Base-by-base conservation (phyloP, 768 basidiomycete species). In the Pholiota conissans region DNA sequence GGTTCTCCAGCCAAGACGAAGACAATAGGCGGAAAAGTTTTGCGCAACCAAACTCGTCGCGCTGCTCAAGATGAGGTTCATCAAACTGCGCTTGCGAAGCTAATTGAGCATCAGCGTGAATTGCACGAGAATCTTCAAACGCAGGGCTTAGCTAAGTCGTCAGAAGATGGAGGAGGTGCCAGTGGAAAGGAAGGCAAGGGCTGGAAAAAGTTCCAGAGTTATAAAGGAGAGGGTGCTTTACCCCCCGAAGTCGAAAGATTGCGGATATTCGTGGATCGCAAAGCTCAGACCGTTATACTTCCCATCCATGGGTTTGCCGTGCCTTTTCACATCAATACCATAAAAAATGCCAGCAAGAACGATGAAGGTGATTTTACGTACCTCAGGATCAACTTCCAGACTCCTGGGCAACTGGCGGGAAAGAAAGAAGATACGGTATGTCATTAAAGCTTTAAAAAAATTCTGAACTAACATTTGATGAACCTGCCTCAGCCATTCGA, bases 251-350 rank as follows among this genome's bases (percentile, higher is more conserved):
- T 88, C 5, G 91, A 95, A 59, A 81, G 79, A 59, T 71, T 95
- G 48, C 81, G 90, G 70, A 95, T 97, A 70, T 84, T 81, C 60
- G 91, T 98, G 26, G 97, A 99, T 69, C 86, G 91, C 64, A 93
- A 94, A 69, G 84, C 90, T 14, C 87, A 91, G 60, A 93, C 95
- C 0, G 88, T 98, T 51, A 83, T 98, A 46, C 73, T 98, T 3
- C 97, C 97, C 14, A 87, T 98, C 61, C 86, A 98, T 65, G 97
- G 97, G 3, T 98, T 90, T 65, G 93, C 95, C 0, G 95, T 96
- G 0, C 95, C 96, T 0, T 98, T 96, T 79, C 97, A 99, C 69
- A 95, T 98, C 74, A 96, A 96, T 68, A 94, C 94, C 1, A 93
- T 99, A 62, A 98, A 99, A 76, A 98, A 96, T 69, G 91, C 90